Evolutionary conservation across 225 moss, liverwort and hornwort species (phyloP), one percentile per base, ranked within the genome.

Genomic region (Pleurozium schreberi): DNA sequence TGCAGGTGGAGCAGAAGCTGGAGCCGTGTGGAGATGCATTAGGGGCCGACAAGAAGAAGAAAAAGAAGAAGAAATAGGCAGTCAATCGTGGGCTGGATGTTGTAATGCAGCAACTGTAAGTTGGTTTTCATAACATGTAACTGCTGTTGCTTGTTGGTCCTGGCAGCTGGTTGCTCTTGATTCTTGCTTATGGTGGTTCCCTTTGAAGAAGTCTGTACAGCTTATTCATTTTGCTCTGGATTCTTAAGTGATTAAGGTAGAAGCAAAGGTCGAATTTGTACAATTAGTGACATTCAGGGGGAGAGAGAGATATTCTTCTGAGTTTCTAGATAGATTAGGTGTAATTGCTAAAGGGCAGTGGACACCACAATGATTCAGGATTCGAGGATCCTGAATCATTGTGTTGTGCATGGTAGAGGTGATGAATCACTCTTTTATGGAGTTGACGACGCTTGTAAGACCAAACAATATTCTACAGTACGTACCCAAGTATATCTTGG

Each of bases 31-130:
- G 91, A 33, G 92, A 93, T 45, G 49, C 91, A 6, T 3, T 30
- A 17, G 93, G 73, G 50, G 88, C 53, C 34, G 89, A 93, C 69
- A 91, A 93, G 89, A 93, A 93, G 84, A 93, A 93, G 87, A 91
- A 93, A 67, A 91, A 93, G 80, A 93, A 93, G 91, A 93, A 93
- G 81, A 86, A 90, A 62, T 88, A 86, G 83, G 36, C 64, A 10
- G 26, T 5, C 59, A 4, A 10, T 59, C 75, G 50, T 25, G 25
- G 49, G 49, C 28, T 57, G 84, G 42, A 57, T 57, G 15, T 57
- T 42, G 11, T 15, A 27, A 45, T 81, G 81, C 81, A 66, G 25
- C 57, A 87, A 15, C 81, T 62, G 62, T 21, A n/a, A n/a, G 22
- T 34, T 47, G 63, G 45, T 70, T 33, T 42, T 57, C 42, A 14